Evolutionary conservation across 2,329 filamentous ascomycete species (phyloP), one percentile per base, ranked within the genome.

Genomic region (Albifimbria verrucaria): DNA sequence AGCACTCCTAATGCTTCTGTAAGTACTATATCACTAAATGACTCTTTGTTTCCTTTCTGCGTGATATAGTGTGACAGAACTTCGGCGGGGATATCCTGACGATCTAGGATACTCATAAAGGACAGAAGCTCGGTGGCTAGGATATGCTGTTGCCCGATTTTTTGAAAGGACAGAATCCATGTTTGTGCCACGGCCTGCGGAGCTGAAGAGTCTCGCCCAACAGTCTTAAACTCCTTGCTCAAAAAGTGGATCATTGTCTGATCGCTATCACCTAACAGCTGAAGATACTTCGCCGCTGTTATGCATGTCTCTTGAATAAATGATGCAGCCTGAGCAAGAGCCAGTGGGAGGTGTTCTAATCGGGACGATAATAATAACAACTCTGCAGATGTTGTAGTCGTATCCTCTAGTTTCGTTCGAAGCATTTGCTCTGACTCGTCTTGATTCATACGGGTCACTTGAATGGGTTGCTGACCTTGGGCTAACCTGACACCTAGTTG

Each of bases 291-390:
- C 2, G 39, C n/a, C 2, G 68, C 42, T 0, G 62, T 48, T 3
- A 66, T 64, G 3, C 39, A 51, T 7, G 66, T 68, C 25, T 64
- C 58, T 18, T 62, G 55, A 4, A 73, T 70, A 49, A 67, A 73
- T 2, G 67, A 62, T 2, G 67, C 59, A 3, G 67, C 70, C 50
- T 72, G 68, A 23, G 54, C 64, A 1, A 72, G 53, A 0, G 70
- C 69, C 24, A 72, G 64, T 1, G 70, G 69, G 0, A 72, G 54
- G 18, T 68, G 52, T 18, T 67, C 64, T 7, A 71, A 58, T 2
- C 60, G 60, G 46, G 59, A 58, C 1, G 63, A 59, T 3, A 71
- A 56, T 15, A 21, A 18, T 1, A 51, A 56, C 2, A 56, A 41
- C 4, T 63, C 54, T 5, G 45, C 50, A 2, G 47, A 15, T 3